A percentile compares a stretch with the other conserved stretches of the same genome.
Evolutionary conservation across 306 rosid genomes (phyloP).

Genomic region (Quercus engelmannii): DNA sequence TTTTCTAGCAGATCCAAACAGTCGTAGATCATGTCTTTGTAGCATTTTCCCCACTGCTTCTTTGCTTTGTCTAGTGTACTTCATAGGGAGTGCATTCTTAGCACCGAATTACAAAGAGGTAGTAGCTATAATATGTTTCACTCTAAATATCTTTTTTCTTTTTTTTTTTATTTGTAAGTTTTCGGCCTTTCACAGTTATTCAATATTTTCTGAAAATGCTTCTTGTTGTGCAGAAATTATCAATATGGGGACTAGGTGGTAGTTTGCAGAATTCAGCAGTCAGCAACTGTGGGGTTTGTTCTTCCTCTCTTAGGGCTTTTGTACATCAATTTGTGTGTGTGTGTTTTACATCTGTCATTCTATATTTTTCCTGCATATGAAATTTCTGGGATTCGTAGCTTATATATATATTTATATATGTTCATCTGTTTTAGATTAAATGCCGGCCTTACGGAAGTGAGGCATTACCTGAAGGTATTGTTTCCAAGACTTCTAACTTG

Average conservation of each 20-base stretch:
- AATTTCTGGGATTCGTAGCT: conserved; percentile 6
- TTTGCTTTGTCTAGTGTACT: conserved; percentile 37
- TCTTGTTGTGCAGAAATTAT: conserved; percentile 30
- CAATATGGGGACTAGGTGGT: conserved; percentile 37
- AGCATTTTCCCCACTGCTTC: conserved; percentile 46
- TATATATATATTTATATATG: conserved; percentile 2
- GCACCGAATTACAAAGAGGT: conserved; percentile 56
- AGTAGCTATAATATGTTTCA: neutral
- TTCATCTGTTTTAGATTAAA: conserved; percentile 52
- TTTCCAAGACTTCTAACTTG: conserved; percentile 55
- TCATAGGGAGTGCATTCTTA: conserved; percentile 33
- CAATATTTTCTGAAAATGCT: neutral
- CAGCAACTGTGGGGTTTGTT: conserved; percentile 68
- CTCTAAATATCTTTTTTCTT: neutral
- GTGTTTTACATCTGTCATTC: neutral
- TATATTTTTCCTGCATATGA: neutral
- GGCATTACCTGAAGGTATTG: conserved; percentile 71
- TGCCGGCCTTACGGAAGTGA: conserved; percentile 74
- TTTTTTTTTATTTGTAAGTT: neutral
- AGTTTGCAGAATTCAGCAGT: conserved; percentile 8
- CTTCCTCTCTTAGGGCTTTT: neutral
- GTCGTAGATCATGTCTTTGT: conserved; percentile 42
- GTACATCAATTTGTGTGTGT: neutral
- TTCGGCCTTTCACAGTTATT: neutral
- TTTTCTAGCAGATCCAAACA: conserved; percentile 30